phyloP scores from a whole-genome alignment of 257 asterid species.

The Capsicum baccatum region DNA sequence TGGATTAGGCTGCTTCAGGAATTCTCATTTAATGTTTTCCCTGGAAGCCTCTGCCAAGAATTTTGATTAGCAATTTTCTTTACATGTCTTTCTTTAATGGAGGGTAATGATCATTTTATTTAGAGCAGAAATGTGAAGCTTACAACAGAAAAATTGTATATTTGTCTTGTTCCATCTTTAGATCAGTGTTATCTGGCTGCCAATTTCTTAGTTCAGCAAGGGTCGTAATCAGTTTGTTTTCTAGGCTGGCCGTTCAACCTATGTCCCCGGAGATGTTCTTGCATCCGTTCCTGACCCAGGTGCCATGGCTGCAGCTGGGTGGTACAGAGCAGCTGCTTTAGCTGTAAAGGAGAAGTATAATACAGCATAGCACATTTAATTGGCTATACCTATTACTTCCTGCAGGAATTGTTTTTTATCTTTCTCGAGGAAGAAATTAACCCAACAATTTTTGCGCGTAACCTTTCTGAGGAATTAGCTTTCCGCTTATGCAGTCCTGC shows the following conservation, averaged over 20 bases:
- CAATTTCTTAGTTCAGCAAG: background rate
- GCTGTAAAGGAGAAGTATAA: slow-evolving; percentile 57
- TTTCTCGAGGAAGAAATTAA: slow-evolving; percentile 27
- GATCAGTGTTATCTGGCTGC: background rate
- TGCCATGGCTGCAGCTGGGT: slow-evolving; percentile 92
- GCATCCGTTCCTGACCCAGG: slow-evolving; percentile 93
- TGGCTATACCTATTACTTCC: slow-evolving; percentile 27
- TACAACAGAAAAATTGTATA: background rate
- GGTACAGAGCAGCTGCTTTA: slow-evolving; percentile 84
- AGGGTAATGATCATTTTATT: background rate
- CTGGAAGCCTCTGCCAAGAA: background rate
- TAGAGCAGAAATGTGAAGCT: background rate
- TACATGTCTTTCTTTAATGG: background rate
- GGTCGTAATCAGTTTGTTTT: slow-evolving; percentile 34
- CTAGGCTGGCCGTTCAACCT: slow-evolving; percentile 97
- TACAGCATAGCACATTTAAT: slow-evolving; percentile 37
- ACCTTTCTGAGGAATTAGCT: slow-evolving; percentile 29
- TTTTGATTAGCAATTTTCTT: slow-evolving; percentile 3
- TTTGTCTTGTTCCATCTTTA: background rate
- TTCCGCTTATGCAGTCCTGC: slow-evolving; percentile 48
- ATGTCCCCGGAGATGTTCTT: slow-evolving; percentile 74
- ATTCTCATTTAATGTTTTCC: background rate
- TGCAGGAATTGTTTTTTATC: slow-evolving; percentile 35
- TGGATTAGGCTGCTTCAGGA: background rate
- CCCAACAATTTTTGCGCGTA: slow-evolving; percentile 21